Evolutionary conservation across 2,329 filamentous ascomycete species (phyloP).

Genomic region (Didymella sp.): DNA sequence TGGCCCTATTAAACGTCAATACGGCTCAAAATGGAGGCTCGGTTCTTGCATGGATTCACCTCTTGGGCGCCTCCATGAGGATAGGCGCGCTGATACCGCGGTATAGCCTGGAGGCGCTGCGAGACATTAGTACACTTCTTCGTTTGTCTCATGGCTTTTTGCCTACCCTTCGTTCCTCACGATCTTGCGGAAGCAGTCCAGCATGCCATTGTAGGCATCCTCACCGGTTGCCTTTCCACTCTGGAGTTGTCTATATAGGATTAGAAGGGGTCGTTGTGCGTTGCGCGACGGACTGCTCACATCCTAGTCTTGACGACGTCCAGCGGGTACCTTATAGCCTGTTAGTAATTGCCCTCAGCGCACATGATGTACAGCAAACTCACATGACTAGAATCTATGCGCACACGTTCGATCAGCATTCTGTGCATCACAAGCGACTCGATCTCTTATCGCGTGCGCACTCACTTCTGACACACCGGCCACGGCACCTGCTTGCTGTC

Average conservation of each 20-base stretch:
- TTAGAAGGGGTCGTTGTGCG: slow-evolving; percentile 29
- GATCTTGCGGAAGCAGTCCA: slow-evolving; percentile 98
- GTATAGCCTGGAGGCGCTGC: slow-evolving; percentile 86
- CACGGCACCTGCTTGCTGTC: slow-evolving; percentile 72
- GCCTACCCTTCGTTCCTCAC: slow-evolving; percentile 89
- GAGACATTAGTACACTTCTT: slow-evolving; percentile 22
- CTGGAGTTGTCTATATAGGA: slow-evolving; percentile 76
- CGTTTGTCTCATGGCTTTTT: neutral
- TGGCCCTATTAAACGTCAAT: slow-evolving; percentile 65
- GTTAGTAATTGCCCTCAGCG: slow-evolving; percentile 2
- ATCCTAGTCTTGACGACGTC: slow-evolving; percentile 98
- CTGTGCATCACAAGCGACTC: slow-evolving; percentile 18
- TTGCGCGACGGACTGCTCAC: slow-evolving; percentile 61
- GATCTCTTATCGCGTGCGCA: slow-evolving; percentile 27
- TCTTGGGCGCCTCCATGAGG: slow-evolving; percentile 96
- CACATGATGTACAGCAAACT: slow-evolving; percentile 10
- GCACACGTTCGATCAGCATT: slow-evolving; percentile 38
- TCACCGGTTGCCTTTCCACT: slow-evolving; percentile 74
- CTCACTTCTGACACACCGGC: slow-evolving; percentile 96
- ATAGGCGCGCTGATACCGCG: slow-evolving; percentile 95
- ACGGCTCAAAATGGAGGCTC: neutral
- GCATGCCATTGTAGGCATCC: slow-evolving; percentile 94
- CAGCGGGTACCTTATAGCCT: slow-evolving; percentile 81
- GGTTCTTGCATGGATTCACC: slow-evolving; percentile 42
- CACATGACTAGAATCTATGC: slow-evolving; percentile 86